Percentiles rank a stretch among this genome's conserved stretches.
phyloP scores from a whole-genome alignment of 306 rosid genomes.

The Clitoria ternatea region DNA sequence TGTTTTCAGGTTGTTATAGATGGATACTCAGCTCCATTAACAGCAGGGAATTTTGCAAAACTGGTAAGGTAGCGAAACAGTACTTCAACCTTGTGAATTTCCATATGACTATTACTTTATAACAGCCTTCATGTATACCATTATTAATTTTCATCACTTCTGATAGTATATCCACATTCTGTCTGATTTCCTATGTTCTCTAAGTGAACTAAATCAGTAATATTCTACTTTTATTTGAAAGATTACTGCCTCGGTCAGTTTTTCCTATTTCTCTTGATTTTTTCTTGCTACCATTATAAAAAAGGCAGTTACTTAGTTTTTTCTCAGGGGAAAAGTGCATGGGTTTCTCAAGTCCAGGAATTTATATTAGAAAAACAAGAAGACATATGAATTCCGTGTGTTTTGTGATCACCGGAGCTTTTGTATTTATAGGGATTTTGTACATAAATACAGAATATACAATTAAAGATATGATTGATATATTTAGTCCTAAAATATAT shows the following conservation, averaged over 20 bases:
- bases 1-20: constrained; percentile 70
- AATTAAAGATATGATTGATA: too few relatives aligned
- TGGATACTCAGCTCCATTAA: constrained; percentile 91
- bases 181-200: constrained; percentile 7
- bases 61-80: constrained; percentile 93
- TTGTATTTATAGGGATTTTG: too few relatives aligned
- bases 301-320: background rate
- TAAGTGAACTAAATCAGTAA: constrained; percentile 9
- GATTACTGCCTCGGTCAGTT: constrained; percentile 1
- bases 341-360: background rate
- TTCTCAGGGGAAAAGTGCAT: background rate
- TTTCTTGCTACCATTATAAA: background rate
- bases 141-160: constrained; percentile 3
- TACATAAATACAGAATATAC: too few relatives aligned
- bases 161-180: background rate
- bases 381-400: too few relatives aligned
- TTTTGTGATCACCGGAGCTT: too few relatives aligned
- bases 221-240: constrained; percentile 3
- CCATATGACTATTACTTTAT: constrained; percentile 5
- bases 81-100: constrained; percentile 31
- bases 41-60: constrained; percentile 88
- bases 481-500: too few relatives aligned
- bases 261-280: background rate
- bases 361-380: too few relatives aligned
- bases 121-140: background rate